Evolutionary conservation across 352 stramenopile species (phyloP).

Genomic region (Pythium aquatile): DNA sequence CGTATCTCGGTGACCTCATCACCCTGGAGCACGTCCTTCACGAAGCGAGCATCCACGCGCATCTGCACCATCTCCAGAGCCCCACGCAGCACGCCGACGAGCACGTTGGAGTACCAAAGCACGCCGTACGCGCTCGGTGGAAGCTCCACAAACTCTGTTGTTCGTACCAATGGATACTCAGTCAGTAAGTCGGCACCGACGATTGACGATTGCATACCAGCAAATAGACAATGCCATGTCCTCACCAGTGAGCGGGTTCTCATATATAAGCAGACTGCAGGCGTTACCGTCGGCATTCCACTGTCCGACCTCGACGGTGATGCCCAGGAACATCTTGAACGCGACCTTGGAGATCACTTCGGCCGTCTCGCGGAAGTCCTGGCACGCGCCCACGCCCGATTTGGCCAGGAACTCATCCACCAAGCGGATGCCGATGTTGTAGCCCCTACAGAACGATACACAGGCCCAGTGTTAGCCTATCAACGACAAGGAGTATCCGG

Average conservation of each 20-base stretch:
- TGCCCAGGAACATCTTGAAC: conserved; percentile 98
- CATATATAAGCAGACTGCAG: conserved; percentile 94
- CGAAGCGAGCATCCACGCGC: conserved; percentile 80
- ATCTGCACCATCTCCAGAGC: conserved; percentile 96
- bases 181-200: too few species aligned
- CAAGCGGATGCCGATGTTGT: conserved; percentile 96
- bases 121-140: conserved; percentile 84
- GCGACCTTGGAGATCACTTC: conserved; percentile 96
- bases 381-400: conserved; percentile 75
- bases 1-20: conserved; percentile 86
- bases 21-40: conserved; percentile 84
- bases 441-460: conserved; percentile 61
- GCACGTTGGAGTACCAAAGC: conserved; percentile 96
- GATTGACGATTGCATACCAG: too few species aligned
- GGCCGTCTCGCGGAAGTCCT: conserved; percentile 92
- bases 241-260: conserved; percentile 93
- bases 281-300: conserved; percentile 86
- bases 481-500: background rate
- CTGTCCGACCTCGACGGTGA: conserved; percentile 89
- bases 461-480: background rate
- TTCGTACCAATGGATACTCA: background rate
- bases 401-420: conserved; percentile 99
- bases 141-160: conserved; percentile 87
- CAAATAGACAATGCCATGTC: background rate
- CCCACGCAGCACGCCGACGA: conserved; percentile 95